Evolutionary conservation across 768 basidiomycete genomes (phyloP).

Genomic region (Dioszegia hungarica): DNA sequence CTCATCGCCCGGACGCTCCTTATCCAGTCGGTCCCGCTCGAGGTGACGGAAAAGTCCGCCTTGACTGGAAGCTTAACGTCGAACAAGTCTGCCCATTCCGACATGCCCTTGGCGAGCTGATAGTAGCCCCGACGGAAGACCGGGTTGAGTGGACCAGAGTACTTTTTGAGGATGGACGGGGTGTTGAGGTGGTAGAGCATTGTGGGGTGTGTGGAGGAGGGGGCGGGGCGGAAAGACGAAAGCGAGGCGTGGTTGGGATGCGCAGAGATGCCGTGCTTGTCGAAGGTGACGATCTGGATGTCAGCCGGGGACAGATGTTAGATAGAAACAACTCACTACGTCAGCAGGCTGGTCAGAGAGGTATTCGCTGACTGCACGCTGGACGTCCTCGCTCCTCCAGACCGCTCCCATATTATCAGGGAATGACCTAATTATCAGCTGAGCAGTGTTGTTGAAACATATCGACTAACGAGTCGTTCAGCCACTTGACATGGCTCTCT

Average conservation of each 20-base stretch:
- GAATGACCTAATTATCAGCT: neutral
- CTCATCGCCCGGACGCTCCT: slow-evolving; percentile 65
- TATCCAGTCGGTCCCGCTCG: slow-evolving; percentile 50
- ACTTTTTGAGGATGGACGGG: slow-evolving; percentile 30
- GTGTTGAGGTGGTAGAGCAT: slow-evolving; percentile 18
- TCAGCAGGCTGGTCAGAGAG: slow-evolving; percentile 1
- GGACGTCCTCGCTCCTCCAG: slow-evolving; percentile 1
- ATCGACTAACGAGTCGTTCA: slow-evolving; percentile 67
- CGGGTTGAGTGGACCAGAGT: slow-evolving; percentile 28
- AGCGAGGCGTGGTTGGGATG: slow-evolving; percentile 84
- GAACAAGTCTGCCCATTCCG: slow-evolving; percentile 1
- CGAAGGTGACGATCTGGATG: slow-evolving; percentile 82
- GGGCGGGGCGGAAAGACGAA: slow-evolving; percentile 36
- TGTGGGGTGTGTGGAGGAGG: slow-evolving; percentile 45
- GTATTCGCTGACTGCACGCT: neutral
- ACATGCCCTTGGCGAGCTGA: neutral
- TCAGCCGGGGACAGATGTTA: neutral
- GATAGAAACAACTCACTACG: slow-evolving; percentile 5
- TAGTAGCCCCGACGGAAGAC: slow-evolving; percentile 3
- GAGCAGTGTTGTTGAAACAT: neutral
- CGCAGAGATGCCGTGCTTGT: slow-evolving; percentile 66
- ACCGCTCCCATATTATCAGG: slow-evolving; percentile 56
- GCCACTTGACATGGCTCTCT: slow-evolving; percentile 56
- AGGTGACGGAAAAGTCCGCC: neutral
- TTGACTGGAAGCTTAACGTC: neutral